Percentiles rank a stretch among this genome's conserved stretches.
Evolutionary conservation across 257 asterid species (phyloP).

Genomic region (Rhazya stricta): DNA sequence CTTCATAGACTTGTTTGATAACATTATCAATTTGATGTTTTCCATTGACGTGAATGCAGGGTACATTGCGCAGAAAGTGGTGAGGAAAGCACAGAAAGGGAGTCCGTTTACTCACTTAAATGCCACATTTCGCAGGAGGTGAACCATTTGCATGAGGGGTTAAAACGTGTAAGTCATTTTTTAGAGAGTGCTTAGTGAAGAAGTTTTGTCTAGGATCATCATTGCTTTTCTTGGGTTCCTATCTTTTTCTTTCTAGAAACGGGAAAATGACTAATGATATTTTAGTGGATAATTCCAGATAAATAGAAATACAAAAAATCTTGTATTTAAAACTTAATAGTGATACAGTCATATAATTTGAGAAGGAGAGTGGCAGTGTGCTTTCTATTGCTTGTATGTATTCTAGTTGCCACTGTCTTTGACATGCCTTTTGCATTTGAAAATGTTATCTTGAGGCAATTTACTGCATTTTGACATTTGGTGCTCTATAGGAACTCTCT

Average conservation of each 20-base stretch:
- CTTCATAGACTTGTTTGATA: neutral
- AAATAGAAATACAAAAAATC: neutral
- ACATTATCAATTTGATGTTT: slow-evolving; percentile 11
- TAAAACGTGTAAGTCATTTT: slow-evolving; percentile 65
- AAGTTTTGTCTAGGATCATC: neutral
- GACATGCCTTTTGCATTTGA: neutral
- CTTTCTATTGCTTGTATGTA: neutral
- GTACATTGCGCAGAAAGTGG: slow-evolving; percentile 98
- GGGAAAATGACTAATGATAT: neutral
- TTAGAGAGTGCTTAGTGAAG: neutral
- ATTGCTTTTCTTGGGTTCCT: slow-evolving; percentile 4
- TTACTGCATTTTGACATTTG: neutral
- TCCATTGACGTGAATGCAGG: slow-evolving; percentile 46
- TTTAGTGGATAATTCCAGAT: neutral
- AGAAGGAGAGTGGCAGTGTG: neutral
- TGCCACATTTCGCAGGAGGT: slow-evolving; percentile 99
- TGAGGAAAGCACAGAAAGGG: slow-evolving; percentile 88
- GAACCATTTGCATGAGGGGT: slow-evolving; percentile 97
- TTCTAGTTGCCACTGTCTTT: neutral
- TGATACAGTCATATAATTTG: neutral
- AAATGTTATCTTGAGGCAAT: neutral
- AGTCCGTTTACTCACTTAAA: slow-evolving; percentile 86
- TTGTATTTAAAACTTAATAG: neutral
- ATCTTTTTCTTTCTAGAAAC: neutral
- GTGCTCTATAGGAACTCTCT: neutral